Percentiles rank a stretch among this genome's conserved stretches.
phyloP scores from a whole-genome alignment of 176 grass and related monocot genomes.

The Stipa capillata region DNA sequence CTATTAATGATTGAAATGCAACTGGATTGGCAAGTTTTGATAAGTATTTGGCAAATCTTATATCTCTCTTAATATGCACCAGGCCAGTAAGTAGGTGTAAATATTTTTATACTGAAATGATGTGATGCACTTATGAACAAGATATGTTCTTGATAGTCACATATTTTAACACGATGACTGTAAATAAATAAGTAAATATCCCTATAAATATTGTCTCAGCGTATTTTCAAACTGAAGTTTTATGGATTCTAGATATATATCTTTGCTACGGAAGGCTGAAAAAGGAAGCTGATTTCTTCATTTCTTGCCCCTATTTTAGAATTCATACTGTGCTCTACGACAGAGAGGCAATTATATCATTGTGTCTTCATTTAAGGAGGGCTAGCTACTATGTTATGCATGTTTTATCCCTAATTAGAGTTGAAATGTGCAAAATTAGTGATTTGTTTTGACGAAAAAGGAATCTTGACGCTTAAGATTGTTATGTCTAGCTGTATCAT shows the following conservation, averaged over 20 bases:
- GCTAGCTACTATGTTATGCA: neutral
- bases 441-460: neutral
- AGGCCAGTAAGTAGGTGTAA: neutral
- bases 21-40: neutral
- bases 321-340: neutral
- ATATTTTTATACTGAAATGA: neutral
- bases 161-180: neutral
- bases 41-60: neutral
- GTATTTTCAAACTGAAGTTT: neutral
- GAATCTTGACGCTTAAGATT: neutral
- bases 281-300: neutral
- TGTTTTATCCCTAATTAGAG: neutral
- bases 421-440: neutral
- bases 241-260: neutral
- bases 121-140: neutral
- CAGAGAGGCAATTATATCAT: neutral
- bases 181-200: neutral
- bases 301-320: neutral
- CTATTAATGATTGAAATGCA: constrained; percentile 5
- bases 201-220: neutral
- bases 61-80: neutral
- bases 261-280: neutral
- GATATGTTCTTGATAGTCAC: neutral
- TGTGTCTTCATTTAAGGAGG: neutral
- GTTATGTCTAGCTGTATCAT: neutral